These are phyloP conservation scores for Paecilomyces fulvus DNA, from an alignment of 2,329 filamentous ascomycete genomes.

Conservation along the genomic window DNA sequence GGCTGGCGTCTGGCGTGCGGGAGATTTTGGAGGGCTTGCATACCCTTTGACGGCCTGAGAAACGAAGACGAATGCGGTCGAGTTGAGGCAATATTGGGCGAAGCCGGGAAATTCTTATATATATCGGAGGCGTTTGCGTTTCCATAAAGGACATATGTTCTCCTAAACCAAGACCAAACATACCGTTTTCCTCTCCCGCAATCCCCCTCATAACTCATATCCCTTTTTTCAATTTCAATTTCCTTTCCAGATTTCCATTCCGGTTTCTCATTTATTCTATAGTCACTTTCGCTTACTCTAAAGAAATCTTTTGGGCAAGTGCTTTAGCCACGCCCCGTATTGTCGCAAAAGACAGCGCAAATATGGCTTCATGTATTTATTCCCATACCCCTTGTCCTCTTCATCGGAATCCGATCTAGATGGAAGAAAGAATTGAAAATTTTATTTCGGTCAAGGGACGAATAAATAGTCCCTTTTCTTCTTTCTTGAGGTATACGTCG, in stretches of 20 bases:
- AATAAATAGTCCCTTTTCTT: too few species aligned
- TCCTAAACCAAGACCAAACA: background rate
- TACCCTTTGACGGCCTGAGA: conserved; percentile 4
- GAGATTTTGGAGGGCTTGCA: conserved; percentile 2
- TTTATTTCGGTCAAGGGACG: too few species aligned
- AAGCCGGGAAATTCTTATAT: conserved; percentile 1
- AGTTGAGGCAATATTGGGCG: conserved; percentile 3
- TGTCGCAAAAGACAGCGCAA: too few species aligned
- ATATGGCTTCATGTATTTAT: too few species aligned
- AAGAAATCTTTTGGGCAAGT: background rate
- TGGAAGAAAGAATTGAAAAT: too few species aligned
- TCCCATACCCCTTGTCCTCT: too few species aligned
- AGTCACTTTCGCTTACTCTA: background rate
- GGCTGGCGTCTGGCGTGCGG: conserved; percentile 1
- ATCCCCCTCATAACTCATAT: background rate
- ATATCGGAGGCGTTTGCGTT: background rate
- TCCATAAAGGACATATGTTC: background rate
- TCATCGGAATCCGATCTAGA: too few species aligned
- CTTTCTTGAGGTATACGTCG: too few species aligned
- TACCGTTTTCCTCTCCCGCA: background rate
- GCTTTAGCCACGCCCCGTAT: background rate
- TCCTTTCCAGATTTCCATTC: background rate
- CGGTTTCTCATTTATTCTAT: background rate
- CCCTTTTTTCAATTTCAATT: background rate
- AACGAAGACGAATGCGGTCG: conserved; percentile 4